phyloP scores from a whole-genome alignment of 768 basidiomycete genomes.

The Epithele typhae region DNA sequence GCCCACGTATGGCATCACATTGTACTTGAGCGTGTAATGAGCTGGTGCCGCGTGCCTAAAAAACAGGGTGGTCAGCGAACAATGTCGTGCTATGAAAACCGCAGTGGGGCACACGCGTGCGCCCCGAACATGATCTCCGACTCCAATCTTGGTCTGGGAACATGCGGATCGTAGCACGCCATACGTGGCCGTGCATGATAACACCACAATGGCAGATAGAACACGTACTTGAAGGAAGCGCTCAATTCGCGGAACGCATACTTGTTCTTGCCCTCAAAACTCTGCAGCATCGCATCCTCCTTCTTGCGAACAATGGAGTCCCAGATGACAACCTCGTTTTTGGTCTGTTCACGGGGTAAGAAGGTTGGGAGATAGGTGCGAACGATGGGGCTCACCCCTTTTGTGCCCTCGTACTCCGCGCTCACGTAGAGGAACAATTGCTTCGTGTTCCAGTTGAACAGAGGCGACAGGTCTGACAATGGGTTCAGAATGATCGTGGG shows the following conservation, averaged over 20 bases:
- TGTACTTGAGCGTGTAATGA: constrained; percentile 77
- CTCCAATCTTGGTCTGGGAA: too few species aligned
- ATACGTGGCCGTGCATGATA: too few species aligned
- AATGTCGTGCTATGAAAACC: too few species aligned
- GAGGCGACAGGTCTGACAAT: constrained; percentile 66
- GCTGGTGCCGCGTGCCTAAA: constrained; percentile 62
- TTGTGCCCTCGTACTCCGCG: constrained; percentile 72
- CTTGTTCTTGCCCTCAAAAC: constrained; percentile 67
- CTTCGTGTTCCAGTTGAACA: constrained; percentile 98
- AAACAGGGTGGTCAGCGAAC: constrained; percentile 17
- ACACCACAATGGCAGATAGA: too few species aligned
- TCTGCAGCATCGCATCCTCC: constrained; percentile 65
- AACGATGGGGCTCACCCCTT: constrained; percentile 53
- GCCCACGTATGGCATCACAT: constrained; percentile 89
- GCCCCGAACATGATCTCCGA: too few species aligned
- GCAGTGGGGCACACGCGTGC: too few species aligned
- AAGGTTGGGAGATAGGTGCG: background rate
- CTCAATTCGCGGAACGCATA: constrained; percentile 79
- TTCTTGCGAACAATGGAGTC: constrained; percentile 85
- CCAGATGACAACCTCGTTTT: constrained; percentile 86
- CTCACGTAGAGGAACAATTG: constrained; percentile 85
- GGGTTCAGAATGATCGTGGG: too few species aligned
- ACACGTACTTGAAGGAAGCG: constrained; percentile 71
- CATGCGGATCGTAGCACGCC: too few species aligned
- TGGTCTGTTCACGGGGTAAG: constrained; percentile 50